These are phyloP conservation scores for Bipolaris cookei DNA, from an alignment of 2,329 filamentous ascomycete species.

Conservation along the genomic window DNA sequence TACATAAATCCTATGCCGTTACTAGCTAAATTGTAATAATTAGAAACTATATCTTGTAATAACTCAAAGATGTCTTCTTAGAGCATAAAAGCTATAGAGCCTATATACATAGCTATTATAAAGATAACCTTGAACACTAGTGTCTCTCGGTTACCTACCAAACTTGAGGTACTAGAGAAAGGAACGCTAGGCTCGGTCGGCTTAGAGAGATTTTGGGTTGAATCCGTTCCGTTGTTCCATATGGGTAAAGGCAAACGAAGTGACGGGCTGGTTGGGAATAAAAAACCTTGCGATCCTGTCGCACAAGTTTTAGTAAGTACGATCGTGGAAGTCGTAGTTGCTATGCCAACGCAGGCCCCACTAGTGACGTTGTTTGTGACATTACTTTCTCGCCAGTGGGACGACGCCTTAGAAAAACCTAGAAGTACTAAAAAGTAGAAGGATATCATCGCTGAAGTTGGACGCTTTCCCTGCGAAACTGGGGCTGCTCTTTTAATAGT, in stretches of 20 bases:
- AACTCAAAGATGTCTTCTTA: slow-evolving; percentile 5
- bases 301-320: not conserved
- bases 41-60: slow-evolving; percentile 7
- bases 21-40: slow-evolving; percentile 6
- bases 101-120: slow-evolving; percentile 6
- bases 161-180: slow-evolving; percentile 11
- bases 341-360: slow-evolving; percentile 1
- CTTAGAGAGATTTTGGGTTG: slow-evolving; percentile 9
- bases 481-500: slow-evolving; percentile 9
- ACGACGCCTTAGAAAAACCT: not conserved
- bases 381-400: not conserved
- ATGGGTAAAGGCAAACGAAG: slow-evolving; percentile 11
- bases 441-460: slow-evolving; percentile 4
- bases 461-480: not conserved
- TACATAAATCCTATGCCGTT: not conserved
- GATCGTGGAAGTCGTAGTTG: slow-evolving; percentile 6
- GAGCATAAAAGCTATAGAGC: slow-evolving; percentile 8
- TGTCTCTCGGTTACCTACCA: slow-evolving; percentile 4
- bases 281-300: slow-evolving; percentile 7
- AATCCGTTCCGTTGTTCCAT: slow-evolving; percentile 17
- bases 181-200: slow-evolving; percentile 9
- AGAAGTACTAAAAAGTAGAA: slow-evolving; percentile 10
- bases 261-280: slow-evolving; percentile 15
- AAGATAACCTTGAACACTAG: slow-evolving; percentile 6
- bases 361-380: not conserved